Conservation (phyloP, 129 eudicot species). For the Lonicera japonica region DNA sequence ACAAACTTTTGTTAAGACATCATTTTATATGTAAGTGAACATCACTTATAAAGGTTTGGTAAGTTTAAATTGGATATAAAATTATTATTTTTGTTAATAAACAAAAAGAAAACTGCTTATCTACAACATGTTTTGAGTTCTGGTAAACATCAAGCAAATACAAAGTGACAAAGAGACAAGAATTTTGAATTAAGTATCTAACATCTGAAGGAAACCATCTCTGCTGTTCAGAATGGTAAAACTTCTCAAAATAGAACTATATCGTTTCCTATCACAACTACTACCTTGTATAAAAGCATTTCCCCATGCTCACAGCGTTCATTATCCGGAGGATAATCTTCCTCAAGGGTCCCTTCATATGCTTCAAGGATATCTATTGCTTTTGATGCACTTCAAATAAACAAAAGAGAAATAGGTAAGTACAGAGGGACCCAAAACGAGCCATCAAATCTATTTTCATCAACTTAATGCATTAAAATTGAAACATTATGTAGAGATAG, state of each 20-base stretch:
- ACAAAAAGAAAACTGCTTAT: neutral
- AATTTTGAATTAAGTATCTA: neutral
- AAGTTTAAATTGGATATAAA: too few species aligned
- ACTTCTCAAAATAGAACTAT: neutral
- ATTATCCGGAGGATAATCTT: constrained; percentile 90
- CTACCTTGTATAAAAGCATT: constrained; percentile 96
- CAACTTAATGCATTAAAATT: neutral
- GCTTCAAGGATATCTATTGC: constrained; percentile 97
- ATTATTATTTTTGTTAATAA: too few species aligned
- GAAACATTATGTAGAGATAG: neutral
- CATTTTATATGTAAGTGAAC: too few species aligned
- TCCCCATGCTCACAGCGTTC: constrained; percentile 96
- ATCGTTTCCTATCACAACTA: constrained; percentile 5
- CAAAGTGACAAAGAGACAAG: neutral
- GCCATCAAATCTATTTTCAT: neutral
- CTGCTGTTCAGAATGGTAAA: neutral
- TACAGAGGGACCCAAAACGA: neutral
- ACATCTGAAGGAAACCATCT: neutral
- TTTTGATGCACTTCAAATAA: constrained; percentile 63
- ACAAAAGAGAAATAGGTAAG: constrained; percentile 9
- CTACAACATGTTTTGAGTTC: neutral
- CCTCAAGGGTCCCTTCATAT: constrained; percentile 97
- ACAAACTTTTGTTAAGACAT: too few species aligned
- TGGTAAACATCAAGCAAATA: neutral
- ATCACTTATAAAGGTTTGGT: too few species aligned